Percentiles rank a stretch among this genome's conserved stretches.
Conservation (phyloP, 805 yeast genomes). For the Wickerhamomyces hampshirensis region DNA sequence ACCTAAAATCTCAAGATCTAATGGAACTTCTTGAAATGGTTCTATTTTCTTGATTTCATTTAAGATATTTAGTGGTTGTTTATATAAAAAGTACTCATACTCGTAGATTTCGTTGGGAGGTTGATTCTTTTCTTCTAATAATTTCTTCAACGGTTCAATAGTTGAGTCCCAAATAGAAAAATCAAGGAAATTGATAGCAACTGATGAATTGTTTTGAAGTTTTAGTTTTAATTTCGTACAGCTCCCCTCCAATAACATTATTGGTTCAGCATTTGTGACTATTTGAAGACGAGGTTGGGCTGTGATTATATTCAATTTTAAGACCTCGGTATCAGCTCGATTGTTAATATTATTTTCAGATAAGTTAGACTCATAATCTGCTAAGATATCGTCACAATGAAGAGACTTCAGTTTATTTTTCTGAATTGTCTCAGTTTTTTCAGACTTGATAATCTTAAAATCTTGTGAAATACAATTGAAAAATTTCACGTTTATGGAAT, state of each 20-base stretch:
- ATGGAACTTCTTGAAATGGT: slow-evolving; percentile 36
- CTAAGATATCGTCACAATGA: slow-evolving; percentile 1
- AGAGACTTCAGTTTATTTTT: slow-evolving; percentile 23
- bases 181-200: slow-evolving; percentile 50
- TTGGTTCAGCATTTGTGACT: slow-evolving; percentile 43
- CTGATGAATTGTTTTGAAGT: slow-evolving; percentile 54
- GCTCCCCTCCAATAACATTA: slow-evolving; percentile 81
- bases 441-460: slow-evolving; percentile 37
- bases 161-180: slow-evolving; percentile 73
- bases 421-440: slow-evolving; percentile 20
- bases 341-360: slow-evolving; percentile 11
- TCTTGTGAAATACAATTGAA: slow-evolving; percentile 44
- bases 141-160: slow-evolving; percentile 54
- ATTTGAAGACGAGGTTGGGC: slow-evolving; percentile 61
- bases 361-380: slow-evolving; percentile 13
- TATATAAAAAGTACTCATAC: slow-evolving; percentile 61
- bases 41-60: slow-evolving; percentile 19
- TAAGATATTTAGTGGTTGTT: slow-evolving; percentile 49
- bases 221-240: slow-evolving; percentile 42
- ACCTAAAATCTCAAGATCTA: slow-evolving; percentile 60
- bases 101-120: slow-evolving; percentile 68
- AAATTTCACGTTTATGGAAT: slow-evolving; percentile 47
- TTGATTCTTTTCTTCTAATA: slow-evolving; percentile 41
- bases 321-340: slow-evolving; percentile 21
- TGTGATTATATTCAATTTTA: slow-evolving; percentile 32